Evolutionary conservation across 129 eudicot genomes (phyloP), one percentile per base, ranked within the genome.

Genomic region (Tagetes patula): DNA sequence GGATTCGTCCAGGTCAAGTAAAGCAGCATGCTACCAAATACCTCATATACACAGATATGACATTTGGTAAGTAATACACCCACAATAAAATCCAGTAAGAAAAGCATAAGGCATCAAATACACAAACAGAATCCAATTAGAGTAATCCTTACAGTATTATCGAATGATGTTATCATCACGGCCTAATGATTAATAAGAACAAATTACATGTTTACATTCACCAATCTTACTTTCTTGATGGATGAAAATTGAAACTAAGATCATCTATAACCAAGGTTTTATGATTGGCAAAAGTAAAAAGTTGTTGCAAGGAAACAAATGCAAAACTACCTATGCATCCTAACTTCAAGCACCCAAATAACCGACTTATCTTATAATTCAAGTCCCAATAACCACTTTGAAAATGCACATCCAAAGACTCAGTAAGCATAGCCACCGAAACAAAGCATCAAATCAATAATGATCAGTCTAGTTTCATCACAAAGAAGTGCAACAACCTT

Each of bases 21-120:
- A 43, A 46, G 96, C 92, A 75, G 98, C 96, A 87, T 92, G 98
- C 96, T 92, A 76, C 61, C 75, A 71, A 86, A 81, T 65, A 72
- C 60, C 74, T 76, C 83, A 50, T 42, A 61, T 62, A 48, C 72
- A 20, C 59, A 80, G 48, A 80, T 37, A 42, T 33, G 60, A 49
- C 63, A 20, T 36, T 37, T n/a, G 7, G 70, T 54, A 43, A 67
- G 76, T 65, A 75, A 41, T 13, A 38, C 46, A 2, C 27, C 42
- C 56, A 72, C 41, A 72, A 5, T 43, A 41, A 72, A 41, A 41
- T 72, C 40, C 8, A 27, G 52, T 33, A 58, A 71, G 27, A 39
- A 54, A 71, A 53, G 60, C 60, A 53, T 20, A 62, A 62, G 27
- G 30, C 46, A 62, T 62, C 42, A 62, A 37, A 62, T 37, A 13